A percentile compares a stretch with the other conserved stretches of the same genome.
Conservation (phyloP, 2,329 filamentous ascomycete genomes). For the Aspergillus sp. region DNA sequence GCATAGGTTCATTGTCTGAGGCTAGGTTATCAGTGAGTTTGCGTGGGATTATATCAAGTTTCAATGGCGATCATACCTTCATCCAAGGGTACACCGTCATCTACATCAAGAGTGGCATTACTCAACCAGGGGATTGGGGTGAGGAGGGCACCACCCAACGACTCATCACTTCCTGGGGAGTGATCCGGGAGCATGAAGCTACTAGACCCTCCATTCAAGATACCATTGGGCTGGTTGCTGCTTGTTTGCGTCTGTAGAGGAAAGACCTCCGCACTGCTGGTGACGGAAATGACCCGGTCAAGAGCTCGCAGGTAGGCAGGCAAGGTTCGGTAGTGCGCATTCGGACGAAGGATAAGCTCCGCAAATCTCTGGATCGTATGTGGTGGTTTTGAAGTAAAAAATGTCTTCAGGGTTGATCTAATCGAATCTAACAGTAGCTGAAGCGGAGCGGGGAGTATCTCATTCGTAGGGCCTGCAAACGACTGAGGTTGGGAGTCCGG, state of each 20-base stretch:
- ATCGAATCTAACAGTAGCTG: constrained; percentile 59
- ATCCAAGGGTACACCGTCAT: constrained; percentile 11
- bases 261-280: constrained; percentile 73
- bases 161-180: constrained; percentile 74
- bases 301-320: constrained; percentile 85
- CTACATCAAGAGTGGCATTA: constrained; percentile 25
- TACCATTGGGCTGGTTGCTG: constrained; percentile 51
- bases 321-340: constrained; percentile 73
- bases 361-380: constrained; percentile 90
- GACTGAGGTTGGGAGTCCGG: constrained; percentile 39
- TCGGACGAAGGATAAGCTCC: constrained; percentile 76
- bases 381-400: constrained; percentile 72
- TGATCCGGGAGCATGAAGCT: constrained; percentile 30
- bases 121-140: constrained; percentile 91
- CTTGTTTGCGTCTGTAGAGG: constrained; percentile 55
- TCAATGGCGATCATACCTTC: constrained; percentile 10
- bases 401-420: constrained; percentile 53
- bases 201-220: constrained; percentile 33
- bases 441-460: constrained; percentile 59
- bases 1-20: not conserved
- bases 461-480: constrained; percentile 42
- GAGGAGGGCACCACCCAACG: constrained; percentile 80
- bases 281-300: constrained; percentile 85
- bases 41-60: not conserved
- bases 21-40: not conserved